Base-by-base conservation (phyloP, 2,329 filamentous ascomycete genomes). In the Penicillium polonicum region DNA sequence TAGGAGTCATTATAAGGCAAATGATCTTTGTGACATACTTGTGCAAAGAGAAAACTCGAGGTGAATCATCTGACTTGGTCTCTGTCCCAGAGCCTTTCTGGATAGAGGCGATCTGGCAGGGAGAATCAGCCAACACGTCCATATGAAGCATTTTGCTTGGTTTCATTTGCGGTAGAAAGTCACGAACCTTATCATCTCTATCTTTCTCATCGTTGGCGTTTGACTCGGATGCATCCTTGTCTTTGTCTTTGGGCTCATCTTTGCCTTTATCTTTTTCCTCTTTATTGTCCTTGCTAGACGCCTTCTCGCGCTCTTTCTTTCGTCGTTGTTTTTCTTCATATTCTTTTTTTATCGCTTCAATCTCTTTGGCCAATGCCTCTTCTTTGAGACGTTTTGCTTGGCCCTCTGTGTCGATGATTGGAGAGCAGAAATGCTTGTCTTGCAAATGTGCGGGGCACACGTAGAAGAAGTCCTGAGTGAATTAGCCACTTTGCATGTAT, bases 371-470 rank as follows among this genome's bases (percentile, higher is more conserved):
- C 69, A 80, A 69, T 33, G 69, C 71, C 51, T 79, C 76, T 50
- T 78, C 74, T 57, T 75, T 79, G 42, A 70, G 73, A 52, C 75
- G 79, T 33, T 70, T 72, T 17, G 71, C 76, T 56, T 75, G 74
- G 25, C 72, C 73, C 50, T 77, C 77, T 44, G 73, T 66, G 60
- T 80, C 76, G 38, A 81, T 64, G 39, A 82, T 72, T 4, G 85
- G 80, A 25, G 81, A 81, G 70, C 90, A 93, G 73, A 97, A 97
- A 41, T 88, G 85, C 33, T 80, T 81, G 70, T 97, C 94, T 68
- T 89, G 90, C 9, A 97, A 79, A 74, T 99, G 94, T 33, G 83
- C 80, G 6, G 87, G 82, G 68, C 94, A 99, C 44, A 95, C 85
- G 72, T 95, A 97, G 79, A 99, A 97, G 76, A 92, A 95, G 72